A percentile compares a stretch with the other conserved stretches of the same genome.
Evolutionary conservation across 441 rosid species (phyloP).

Genomic region (Pelargonium myrrhifolium): DNA sequence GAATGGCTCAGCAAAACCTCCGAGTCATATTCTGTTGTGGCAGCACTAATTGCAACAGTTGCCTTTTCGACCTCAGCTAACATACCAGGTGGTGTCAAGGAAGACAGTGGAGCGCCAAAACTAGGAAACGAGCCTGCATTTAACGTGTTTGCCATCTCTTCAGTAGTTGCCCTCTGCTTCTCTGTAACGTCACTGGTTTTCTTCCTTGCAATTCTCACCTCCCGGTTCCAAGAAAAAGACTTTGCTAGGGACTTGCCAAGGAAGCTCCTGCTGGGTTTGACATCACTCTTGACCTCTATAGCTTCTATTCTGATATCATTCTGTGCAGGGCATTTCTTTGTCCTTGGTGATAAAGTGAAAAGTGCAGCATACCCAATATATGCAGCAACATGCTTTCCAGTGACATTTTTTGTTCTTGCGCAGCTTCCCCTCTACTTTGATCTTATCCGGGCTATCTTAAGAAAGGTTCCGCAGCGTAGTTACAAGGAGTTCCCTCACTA

Average conservation of each 20-base stretch:
- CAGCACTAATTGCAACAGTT: constrained; percentile 42
- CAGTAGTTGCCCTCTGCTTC: constrained; percentile 40
- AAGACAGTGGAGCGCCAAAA: constrained; percentile 23
- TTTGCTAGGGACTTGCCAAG: constrained; percentile 27
- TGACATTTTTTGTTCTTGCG: constrained; percentile 32
- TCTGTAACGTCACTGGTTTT: constrained; percentile 32
- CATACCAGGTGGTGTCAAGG: constrained; percentile 34
- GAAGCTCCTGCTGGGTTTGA: constrained; percentile 34
- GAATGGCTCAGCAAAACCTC: constrained; percentile 43
- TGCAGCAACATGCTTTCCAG: constrained; percentile 35
- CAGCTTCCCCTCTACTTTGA: constrained; percentile 40
- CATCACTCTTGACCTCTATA: constrained; percentile 36
- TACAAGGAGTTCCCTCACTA: constrained; percentile 18
- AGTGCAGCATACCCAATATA: constrained; percentile 35
- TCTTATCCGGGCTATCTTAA: constrained; percentile 30
- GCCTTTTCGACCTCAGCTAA: constrained; percentile 40
- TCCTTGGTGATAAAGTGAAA: constrained; percentile 28
- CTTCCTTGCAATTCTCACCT: constrained; percentile 42
- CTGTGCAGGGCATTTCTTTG: constrained; percentile 44
- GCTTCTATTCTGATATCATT: constrained; percentile 38
- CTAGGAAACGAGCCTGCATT: constrained; percentile 33
- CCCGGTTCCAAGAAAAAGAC: constrained; percentile 34
- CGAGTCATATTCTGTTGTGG: constrained; percentile 41
- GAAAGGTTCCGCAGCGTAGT: constrained; percentile 38
- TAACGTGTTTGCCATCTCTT: constrained; percentile 35